Percentiles rank a stretch among this genome's conserved stretches.
Evolutionary conservation across 495 filamentous ascomycete species (phyloP).

Genomic region (Xylaria acuta): DNA sequence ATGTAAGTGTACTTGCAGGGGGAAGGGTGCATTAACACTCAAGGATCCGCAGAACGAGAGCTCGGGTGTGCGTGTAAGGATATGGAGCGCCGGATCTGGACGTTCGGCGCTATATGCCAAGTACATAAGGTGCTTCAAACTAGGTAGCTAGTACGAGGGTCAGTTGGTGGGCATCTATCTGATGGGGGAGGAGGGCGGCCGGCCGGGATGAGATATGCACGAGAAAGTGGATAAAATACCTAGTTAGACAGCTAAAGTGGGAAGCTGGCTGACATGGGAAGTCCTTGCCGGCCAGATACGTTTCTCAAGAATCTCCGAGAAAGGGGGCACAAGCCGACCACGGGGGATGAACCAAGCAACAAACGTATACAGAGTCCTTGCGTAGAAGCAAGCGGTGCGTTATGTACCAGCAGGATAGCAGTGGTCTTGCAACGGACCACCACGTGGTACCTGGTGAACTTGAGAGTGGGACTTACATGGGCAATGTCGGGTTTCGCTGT

Average conservation of each 20-base stretch:
- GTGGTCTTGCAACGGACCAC: slow-evolving; percentile 12
- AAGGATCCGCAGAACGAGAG: slow-evolving; percentile 13
- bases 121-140: slow-evolving; percentile 2
- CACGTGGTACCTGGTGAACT: slow-evolving; percentile 23
- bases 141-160: not conserved
- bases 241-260: not conserved
- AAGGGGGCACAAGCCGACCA: slow-evolving; percentile 16
- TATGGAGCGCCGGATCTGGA: not conserved
- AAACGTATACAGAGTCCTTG: slow-evolving; percentile 10
- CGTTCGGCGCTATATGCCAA: slow-evolving; percentile 13
- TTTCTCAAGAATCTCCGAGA: slow-evolving; percentile 1
- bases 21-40: slow-evolving; percentile 19
- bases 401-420: not conserved
- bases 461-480: slow-evolving; percentile 14
- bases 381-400: not conserved
- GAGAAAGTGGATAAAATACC: slow-evolving; percentile 21
- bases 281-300: slow-evolving; percentile 19
- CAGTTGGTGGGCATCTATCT: slow-evolving; percentile 21
- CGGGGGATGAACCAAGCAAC: slow-evolving; percentile 9
- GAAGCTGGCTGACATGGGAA: slow-evolving; percentile 19
- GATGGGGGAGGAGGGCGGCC: slow-evolving; percentile 21
- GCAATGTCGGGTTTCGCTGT: slow-evolving; percentile 17
- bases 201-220: slow-evolving; percentile 25
- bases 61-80: not conserved
- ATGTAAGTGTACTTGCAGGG: slow-evolving; percentile 20